These are phyloP conservation scores for Delphinella strobiligena DNA, from an alignment of 2,329 filamentous ascomycete genomes.

Conservation along the genomic window DNA sequence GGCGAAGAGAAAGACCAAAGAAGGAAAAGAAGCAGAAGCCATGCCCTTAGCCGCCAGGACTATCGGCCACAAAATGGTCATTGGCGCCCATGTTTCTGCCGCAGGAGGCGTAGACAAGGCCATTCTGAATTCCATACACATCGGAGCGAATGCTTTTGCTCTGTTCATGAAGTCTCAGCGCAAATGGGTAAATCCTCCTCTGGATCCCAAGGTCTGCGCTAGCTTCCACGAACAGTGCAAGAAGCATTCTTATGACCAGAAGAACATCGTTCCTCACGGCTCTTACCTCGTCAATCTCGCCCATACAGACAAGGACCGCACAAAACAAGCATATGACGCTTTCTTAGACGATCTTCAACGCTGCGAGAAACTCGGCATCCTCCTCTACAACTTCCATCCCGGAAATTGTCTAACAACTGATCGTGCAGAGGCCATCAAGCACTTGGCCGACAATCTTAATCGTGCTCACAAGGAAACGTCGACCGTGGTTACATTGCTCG, in stretches of 20 bases:
- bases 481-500: constrained; percentile 76
- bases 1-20: constrained; percentile 43
- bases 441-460: constrained; percentile 76
- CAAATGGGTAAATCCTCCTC: constrained; percentile 78
- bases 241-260: constrained; percentile 58
- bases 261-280: constrained; percentile 77
- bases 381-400: constrained; percentile 96
- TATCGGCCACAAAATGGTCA: constrained; percentile 61
- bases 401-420: constrained; percentile 61
- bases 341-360: constrained; percentile 82
- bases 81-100: constrained; percentile 84
- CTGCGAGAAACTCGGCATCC: constrained; percentile 76
- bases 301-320: constrained; percentile 66
- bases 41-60: constrained; percentile 62
- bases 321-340: constrained; percentile 69
- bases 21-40: constrained; percentile 42
- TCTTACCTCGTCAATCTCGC: constrained; percentile 96
- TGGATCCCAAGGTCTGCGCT: constrained; percentile 54
- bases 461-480: constrained; percentile 55
- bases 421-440: constrained; percentile 56
- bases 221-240: constrained; percentile 59
- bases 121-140: constrained; percentile 37
- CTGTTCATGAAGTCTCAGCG: constrained; percentile 93
- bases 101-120: constrained; percentile 90
- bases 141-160: constrained; percentile 77